Percentiles rank a stretch among this genome's conserved stretches.
These are phyloP conservation scores for Ambrosia hybrid DNA, from an alignment of 140 eudicot genomes.

Conservation along the genomic window DNA sequence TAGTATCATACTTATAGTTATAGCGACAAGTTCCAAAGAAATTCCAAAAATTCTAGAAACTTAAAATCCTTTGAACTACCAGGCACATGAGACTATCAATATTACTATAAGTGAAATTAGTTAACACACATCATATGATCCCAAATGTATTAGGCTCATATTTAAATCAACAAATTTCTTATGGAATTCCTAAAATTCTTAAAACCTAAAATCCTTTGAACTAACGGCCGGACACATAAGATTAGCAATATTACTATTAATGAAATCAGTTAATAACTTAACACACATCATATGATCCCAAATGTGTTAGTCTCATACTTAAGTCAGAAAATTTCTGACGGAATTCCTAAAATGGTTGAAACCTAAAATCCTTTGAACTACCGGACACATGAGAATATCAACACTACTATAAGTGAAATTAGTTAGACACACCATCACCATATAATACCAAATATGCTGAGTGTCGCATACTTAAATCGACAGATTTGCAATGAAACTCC, in stretches of 20 bases:
- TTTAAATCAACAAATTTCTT: not conserved
- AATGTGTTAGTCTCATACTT: not conserved
- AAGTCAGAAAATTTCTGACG: not conserved
- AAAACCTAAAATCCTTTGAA: conserved; percentile 11
- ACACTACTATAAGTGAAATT: not conserved
- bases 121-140: not conserved
- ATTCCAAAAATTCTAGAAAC: not conserved
- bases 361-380: conserved; percentile 9
- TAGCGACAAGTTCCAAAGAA: not conserved
- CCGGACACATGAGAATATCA: not conserved
- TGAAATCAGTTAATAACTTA: not conserved
- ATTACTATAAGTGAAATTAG: not conserved
- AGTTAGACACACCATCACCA: not conserved
- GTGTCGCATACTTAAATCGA: not conserved
- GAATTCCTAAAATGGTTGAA: conserved; percentile 3
- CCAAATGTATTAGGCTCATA: not conserved
- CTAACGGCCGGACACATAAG: not conserved
- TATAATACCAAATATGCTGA: not conserved
- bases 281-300: not conserved
- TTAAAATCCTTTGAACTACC: not conserved
- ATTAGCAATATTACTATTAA: not conserved
- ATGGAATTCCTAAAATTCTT: conserved; percentile 9
- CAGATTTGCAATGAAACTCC: not conserved
- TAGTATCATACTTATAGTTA: too few species aligned
- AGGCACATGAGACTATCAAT: not conserved